Evolutionary conservation across 192 early-diverging fungal genomes (phyloP).

Genomic region (Backusella sp.): DNA sequence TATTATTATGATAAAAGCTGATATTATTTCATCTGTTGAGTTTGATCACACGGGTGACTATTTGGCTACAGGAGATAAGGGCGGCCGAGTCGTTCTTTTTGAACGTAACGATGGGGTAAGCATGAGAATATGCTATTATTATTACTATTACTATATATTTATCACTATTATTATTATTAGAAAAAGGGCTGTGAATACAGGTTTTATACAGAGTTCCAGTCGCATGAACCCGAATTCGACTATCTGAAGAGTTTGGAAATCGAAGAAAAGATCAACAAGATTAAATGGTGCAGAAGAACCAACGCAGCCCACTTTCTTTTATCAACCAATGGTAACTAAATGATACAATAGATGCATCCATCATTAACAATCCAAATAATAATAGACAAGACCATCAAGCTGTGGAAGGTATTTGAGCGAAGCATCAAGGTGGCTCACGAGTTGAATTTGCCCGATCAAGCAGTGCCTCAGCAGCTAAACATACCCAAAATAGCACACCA

Average conservation of each 20-base stretch:
- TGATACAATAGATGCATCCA: neutral
- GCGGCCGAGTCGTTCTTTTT: conserved; percentile 97
- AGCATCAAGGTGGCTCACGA: conserved; percentile 86
- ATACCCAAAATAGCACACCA: conserved; percentile 79
- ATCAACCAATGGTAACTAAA: conserved; percentile 75
- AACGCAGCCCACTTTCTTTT: conserved; percentile 89
- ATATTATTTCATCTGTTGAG: conserved; percentile 98
- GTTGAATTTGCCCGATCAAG: conserved; percentile 67
- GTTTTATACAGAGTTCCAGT: conserved; percentile 95
- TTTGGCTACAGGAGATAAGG: conserved; percentile 96
- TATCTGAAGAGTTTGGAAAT: conserved; percentile 94
- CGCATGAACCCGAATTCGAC: conserved; percentile 95
- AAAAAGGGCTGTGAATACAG: conserved; percentile 96
- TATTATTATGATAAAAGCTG: conserved; percentile 56
- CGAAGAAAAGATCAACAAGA: conserved; percentile 97
- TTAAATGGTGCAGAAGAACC: conserved; percentile 87
- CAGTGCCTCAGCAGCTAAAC: conserved; percentile 51
- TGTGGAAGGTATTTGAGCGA: conserved; percentile 94
- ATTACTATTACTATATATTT: neutral
- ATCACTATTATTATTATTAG: conserved; percentile 40
- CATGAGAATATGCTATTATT: neutral
- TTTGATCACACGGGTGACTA: conserved; percentile 98
- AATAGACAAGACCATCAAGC: conserved; percentile 81
- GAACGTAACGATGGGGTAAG: conserved; percentile 96
- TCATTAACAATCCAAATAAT: conserved; percentile 44